A percentile compares a stretch with the other conserved stretches of the same genome.
These are phyloP conservation scores for Nothophytophthora sp. DNA, from an alignment of 352 stramenopile species.

Conservation along the genomic window DNA sequence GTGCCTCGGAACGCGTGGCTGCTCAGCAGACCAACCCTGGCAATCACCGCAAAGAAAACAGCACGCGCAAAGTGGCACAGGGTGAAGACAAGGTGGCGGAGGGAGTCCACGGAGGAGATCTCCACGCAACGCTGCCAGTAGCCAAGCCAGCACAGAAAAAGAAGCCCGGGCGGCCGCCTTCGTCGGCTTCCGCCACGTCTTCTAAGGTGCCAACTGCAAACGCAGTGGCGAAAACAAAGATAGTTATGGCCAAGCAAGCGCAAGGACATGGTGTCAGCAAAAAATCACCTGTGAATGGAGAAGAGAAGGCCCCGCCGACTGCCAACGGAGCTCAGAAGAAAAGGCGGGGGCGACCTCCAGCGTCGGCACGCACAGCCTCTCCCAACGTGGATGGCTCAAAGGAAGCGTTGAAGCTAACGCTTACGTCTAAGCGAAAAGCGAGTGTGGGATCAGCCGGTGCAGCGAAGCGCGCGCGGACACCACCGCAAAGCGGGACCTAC, in stretches of 20 bases:
- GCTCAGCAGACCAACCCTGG: too few species aligned
- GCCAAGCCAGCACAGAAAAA: too few species aligned
- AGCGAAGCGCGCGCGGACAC: slow-evolving; percentile 11
- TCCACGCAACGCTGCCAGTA: too few species aligned
- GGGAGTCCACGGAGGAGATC: neutral
- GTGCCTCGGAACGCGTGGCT: too few species aligned
- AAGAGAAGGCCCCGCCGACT: neutral
- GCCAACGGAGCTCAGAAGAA: neutral
- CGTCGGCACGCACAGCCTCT: neutral
- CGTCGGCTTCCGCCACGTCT: too few species aligned
- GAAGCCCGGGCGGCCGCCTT: neutral
- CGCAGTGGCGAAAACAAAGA: too few species aligned
- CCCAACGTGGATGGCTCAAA: neutral
- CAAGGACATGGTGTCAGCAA: neutral
- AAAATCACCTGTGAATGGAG: neutral
- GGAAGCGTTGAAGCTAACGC: neutral
- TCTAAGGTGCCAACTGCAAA: too few species aligned
- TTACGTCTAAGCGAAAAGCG: slow-evolving; percentile 13
- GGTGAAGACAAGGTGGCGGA: slow-evolving; percentile 3
- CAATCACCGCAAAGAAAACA: too few species aligned
- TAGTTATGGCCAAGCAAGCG: neutral
- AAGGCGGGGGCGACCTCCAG: neutral
- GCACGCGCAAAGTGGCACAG: neutral
- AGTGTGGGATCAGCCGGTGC: slow-evolving; percentile 4
- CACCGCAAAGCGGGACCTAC: slow-evolving; percentile 6